These are phyloP conservation scores for Actinomortierella wolfii DNA, from an alignment of 371 early-diverging fungal species.

Conservation along the genomic window DNA sequence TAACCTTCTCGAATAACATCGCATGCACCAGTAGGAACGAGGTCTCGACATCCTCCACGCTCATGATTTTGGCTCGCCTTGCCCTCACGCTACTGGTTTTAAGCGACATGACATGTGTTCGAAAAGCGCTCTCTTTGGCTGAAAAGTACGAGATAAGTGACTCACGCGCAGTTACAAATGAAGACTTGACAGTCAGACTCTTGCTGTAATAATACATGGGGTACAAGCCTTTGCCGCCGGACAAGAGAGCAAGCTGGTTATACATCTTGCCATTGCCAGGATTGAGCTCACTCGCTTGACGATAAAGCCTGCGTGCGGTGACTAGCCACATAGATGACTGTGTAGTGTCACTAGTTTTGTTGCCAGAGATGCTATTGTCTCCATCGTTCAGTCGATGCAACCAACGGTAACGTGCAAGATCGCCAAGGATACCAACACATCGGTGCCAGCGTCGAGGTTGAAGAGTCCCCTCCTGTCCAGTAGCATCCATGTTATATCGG, in stretches of 20 bases:
- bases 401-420: conserved; percentile 67
- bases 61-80: conserved; percentile 19
- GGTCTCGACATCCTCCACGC: conserved; percentile 41
- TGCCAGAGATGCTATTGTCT: neutral
- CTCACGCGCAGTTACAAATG: conserved; percentile 48
- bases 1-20: conserved; percentile 70
- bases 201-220: conserved; percentile 48
- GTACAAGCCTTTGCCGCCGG: conserved; percentile 38
- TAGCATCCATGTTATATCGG: conserved; percentile 14
- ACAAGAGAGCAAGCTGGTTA: conserved; percentile 47
- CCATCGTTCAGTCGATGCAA: conserved; percentile 45
- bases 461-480: conserved; percentile 5
- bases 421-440: conserved; percentile 57
- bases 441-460: conserved; percentile 55
- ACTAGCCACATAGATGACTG: conserved; percentile 33
- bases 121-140: conserved; percentile 35
- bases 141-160: conserved; percentile 45
- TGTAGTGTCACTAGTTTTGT: conserved; percentile 12
- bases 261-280: conserved; percentile 62
- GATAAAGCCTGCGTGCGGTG: conserved; percentile 59
- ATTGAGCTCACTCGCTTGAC: conserved; percentile 60
- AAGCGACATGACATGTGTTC: conserved; percentile 14
- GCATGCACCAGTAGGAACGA: conserved; percentile 63
- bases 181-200: conserved; percentile 46
- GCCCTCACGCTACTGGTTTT: conserved; percentile 15